These are phyloP conservation scores for Leavenworthia alabamica DNA, from an alignment of 345 rosid genomes.

Conservation along the genomic window DNA sequence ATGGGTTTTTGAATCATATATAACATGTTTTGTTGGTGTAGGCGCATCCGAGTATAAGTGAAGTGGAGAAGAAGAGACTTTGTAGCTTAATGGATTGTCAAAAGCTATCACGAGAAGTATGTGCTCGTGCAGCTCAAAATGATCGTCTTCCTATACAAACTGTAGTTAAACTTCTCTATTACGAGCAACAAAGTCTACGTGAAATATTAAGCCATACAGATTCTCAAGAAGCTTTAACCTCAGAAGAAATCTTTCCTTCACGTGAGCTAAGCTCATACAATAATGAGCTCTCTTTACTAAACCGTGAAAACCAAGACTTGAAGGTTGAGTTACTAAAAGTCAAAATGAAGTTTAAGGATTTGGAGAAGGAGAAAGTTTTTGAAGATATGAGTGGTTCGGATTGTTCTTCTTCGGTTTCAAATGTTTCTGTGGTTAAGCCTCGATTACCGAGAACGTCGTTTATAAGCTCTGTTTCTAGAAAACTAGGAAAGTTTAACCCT, in stretches of 20 bases:
- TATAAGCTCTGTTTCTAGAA: conserved; percentile 53
- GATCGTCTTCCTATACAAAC: conserved; percentile 69
- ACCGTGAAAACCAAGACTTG: conserved; percentile 66
- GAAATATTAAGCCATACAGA: conserved; percentile 41
- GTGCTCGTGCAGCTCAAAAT: conserved; percentile 87
- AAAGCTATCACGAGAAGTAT: conserved; percentile 72
- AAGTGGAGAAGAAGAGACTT: conserved; percentile 81
- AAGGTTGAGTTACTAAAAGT: conserved; percentile 65
- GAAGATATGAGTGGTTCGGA: conserved; percentile 14
- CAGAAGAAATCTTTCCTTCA: conserved; percentile 21
- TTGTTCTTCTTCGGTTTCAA: conserved; percentile 9
- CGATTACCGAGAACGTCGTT: conserved; percentile 66
- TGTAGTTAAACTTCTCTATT: conserved; percentile 65
- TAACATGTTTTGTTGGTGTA: conserved; percentile 10
- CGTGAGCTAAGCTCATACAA: conserved; percentile 8
- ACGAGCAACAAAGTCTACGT: conserved; percentile 65
- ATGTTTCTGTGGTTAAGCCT: conserved; percentile 52
- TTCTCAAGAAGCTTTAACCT: conserved; percentile 2
- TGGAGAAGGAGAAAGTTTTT: conserved; percentile 31
- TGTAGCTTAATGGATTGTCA: conserved; percentile 86
- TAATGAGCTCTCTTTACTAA: conserved; percentile 49
- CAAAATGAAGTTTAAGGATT: conserved; percentile 68
- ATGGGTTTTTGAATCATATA: neutral
- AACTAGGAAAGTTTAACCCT: conserved; percentile 64
- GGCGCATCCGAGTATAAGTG: conserved; percentile 77